Evolutionary conservation across 2,329 filamentous ascomycete species (phyloP).

Genomic region (Apiospora marii): DNA sequence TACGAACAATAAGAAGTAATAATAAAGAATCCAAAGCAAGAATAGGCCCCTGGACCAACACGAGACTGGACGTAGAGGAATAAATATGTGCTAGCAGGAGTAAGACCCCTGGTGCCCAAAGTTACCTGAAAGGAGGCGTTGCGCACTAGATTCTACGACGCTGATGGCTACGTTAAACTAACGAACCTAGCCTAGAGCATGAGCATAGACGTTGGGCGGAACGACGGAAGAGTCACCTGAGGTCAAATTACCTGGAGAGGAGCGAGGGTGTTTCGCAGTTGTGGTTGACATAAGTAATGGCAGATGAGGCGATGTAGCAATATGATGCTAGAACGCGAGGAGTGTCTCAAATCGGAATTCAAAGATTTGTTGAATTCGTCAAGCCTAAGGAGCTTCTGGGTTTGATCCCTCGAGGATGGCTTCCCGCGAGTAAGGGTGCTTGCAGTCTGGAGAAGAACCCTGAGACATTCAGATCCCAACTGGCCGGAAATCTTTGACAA

Average conservation of each 20-base stretch:
- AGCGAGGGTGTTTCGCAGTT: not conserved
- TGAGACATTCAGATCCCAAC: not conserved
- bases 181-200: not conserved
- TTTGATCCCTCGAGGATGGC: not conserved
- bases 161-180: not conserved
- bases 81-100: not conserved
- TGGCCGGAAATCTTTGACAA: not conserved
- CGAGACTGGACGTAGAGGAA: not conserved
- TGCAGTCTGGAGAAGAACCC: not conserved
- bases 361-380: not conserved
- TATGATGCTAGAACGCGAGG: not conserved
- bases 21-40: not conserved
- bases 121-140: not conserved
- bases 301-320: not conserved
- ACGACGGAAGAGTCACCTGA: not conserved
- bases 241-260: not conserved
- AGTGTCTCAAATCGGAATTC: not conserved
- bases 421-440: not conserved
- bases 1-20: not conserved
- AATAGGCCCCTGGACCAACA: not conserved
- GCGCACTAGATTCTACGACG: not conserved
- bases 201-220: slow-evolving; percentile 10
- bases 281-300: not conserved
- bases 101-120: not conserved
- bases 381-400: not conserved